Evolutionary conservation across 495 filamentous ascomycete genomes (phyloP).

Genomic region (Alectoria sarmentosa): DNA sequence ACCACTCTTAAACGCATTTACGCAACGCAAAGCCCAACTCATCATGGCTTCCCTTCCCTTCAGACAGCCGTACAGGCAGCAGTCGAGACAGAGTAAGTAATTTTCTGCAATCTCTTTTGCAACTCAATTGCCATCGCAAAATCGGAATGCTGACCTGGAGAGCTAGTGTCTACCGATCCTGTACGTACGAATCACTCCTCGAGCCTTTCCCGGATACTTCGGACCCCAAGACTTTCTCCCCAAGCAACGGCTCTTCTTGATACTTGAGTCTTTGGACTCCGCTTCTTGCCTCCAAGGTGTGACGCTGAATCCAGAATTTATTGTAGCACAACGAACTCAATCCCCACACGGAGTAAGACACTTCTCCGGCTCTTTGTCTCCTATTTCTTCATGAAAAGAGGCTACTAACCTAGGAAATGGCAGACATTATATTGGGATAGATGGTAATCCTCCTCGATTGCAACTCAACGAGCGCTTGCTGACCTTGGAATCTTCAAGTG

Average conservation of each 20-base stretch:
- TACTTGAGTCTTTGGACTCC: not conserved
- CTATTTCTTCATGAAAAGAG: constrained; percentile 35
- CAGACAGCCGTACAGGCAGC: constrained; percentile 31
- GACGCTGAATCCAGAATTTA: not conserved
- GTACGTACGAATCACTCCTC: not conserved
- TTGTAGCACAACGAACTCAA: constrained; percentile 21
- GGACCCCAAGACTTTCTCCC: not conserved
- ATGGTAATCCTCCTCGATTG: not conserved
- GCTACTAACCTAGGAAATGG: not conserved
- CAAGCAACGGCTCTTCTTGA: not conserved
- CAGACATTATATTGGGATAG: constrained; percentile 1
- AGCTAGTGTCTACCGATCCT: constrained; percentile 5
- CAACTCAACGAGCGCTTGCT: constrained; percentile 27
- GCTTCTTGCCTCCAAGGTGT: not conserved
- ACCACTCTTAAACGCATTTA: not conserved
- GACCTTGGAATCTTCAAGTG: constrained; percentile 63
- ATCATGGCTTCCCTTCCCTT: constrained; percentile 28
- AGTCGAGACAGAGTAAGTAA: constrained; percentile 38
- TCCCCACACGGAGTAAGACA: constrained; percentile 38
- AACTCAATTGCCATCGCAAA: not conserved
- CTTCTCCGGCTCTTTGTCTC: constrained; percentile 42
- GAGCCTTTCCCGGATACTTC: not conserved
- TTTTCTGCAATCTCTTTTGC: not conserved
- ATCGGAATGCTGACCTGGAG: constrained; percentile 5
- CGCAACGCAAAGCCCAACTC: not conserved